These are phyloP conservation scores for Penicillium steckii DNA, from an alignment of 495 filamentous ascomycete species.

Conservation along the genomic window DNA sequence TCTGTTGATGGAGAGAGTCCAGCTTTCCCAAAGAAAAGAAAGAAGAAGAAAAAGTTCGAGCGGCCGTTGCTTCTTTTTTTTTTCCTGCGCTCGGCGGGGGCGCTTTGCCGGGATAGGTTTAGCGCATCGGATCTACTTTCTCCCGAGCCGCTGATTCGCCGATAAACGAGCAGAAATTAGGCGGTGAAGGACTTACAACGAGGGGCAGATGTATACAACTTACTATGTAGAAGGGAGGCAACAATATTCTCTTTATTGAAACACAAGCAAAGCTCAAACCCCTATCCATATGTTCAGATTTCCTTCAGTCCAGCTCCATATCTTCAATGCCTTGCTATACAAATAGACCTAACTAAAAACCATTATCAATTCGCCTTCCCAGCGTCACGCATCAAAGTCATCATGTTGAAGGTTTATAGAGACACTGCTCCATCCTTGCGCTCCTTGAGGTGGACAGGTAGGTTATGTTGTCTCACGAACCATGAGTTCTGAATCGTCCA, in stretches of 20 bases:
- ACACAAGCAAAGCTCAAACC: too few relatives aligned
- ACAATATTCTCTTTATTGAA: too few relatives aligned
- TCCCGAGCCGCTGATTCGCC: constrained; percentile 26
- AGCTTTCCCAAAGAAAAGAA: constrained; percentile 57
- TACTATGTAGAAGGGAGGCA: too few relatives aligned
- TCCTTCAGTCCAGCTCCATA: too few relatives aligned
- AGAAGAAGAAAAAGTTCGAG: constrained; percentile 45
- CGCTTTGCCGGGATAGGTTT: constrained; percentile 19
- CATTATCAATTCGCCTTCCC: too few relatives aligned
- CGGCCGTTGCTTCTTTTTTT: constrained; percentile 38
- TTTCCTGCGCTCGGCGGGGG: constrained; percentile 15
- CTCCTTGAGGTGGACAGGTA: constrained; percentile 14
- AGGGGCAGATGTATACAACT: too few relatives aligned
- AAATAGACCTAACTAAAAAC: not conserved
- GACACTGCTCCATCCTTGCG: not conserved
- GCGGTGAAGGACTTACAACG: not conserved
- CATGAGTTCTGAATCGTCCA: constrained; percentile 33
- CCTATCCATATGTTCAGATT: too few relatives aligned
- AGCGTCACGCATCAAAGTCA: not conserved
- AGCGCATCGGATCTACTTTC: constrained; percentile 14
- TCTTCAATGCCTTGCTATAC: too few relatives aligned
- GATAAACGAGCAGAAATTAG: constrained; percentile 32
- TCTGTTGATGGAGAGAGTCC: constrained; percentile 54
- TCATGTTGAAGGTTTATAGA: not conserved
- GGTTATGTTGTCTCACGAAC: constrained; percentile 33